Conservation (phyloP, 228 moss, liverwort and hornwort genomes). For the Sphagnum magellanicum region DNA sequence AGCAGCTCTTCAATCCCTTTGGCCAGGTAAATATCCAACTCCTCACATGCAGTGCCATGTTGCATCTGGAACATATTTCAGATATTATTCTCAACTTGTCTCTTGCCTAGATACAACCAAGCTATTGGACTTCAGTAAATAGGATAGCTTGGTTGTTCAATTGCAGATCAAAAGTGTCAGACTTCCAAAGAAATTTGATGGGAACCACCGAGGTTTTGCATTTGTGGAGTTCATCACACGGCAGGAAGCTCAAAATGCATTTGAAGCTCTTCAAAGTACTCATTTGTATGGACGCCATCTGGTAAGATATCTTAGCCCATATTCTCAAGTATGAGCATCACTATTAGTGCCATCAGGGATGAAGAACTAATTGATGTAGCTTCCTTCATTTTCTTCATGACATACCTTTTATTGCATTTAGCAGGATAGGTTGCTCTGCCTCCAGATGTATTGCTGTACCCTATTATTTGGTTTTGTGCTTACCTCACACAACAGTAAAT, state of each 20-base stretch:
- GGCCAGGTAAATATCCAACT: slow-evolving; percentile 53
- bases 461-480: not conserved
- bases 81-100: too few relatives aligned
- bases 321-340: not conserved
- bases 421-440: not conserved
- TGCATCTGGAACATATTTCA: too few relatives aligned
- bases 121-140: not conserved
- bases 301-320: slow-evolving; percentile 33
- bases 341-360: too few relatives aligned
- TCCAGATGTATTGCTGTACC: not conserved
- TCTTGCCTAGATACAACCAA: too few relatives aligned
- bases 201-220: slow-evolving; percentile 90
- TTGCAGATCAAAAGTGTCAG: slow-evolving; percentile 87
- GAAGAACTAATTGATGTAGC: too few relatives aligned
- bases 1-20: slow-evolving; percentile 83
- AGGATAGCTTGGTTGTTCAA: slow-evolving; percentile 2
- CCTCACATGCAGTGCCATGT: too few relatives aligned
- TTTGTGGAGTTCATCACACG: slow-evolving; percentile 96
- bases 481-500: too few relatives aligned
- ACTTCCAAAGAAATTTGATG: slow-evolving; percentile 92
- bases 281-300: slow-evolving; percentile 95
- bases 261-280: slow-evolving; percentile 82
- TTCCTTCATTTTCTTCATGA: too few relatives aligned
- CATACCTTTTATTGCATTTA: too few relatives aligned
- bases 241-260: slow-evolving; percentile 90